Conservation (phyloP, 2,329 filamentous ascomycete genomes). For the Alternaria hordeiaustralica region DNA sequence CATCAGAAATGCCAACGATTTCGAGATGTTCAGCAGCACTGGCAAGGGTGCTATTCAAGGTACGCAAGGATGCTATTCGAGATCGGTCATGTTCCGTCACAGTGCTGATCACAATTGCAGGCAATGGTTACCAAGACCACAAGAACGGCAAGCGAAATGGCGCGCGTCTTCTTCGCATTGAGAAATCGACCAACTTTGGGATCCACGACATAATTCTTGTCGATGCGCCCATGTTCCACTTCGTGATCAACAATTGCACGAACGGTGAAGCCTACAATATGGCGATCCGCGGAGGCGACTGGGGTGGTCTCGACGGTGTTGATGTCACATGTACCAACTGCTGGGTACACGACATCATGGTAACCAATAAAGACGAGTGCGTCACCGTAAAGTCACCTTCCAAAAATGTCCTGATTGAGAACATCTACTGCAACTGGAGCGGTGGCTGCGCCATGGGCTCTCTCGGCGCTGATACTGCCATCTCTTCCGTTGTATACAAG, state of each 20-base stretch:
- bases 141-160: conserved; percentile 49
- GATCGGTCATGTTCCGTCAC: not conserved
- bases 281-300: conserved; percentile 60
- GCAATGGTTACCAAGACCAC: conserved; percentile 60
- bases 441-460: conserved; percentile 66
- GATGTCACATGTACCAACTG: conserved; percentile 63
- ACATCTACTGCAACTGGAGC: conserved; percentile 68
- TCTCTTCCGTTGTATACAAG: conserved; percentile 61
- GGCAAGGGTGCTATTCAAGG: conserved; percentile 61
- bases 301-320: conserved; percentile 63
- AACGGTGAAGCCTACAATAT: conserved; percentile 64
- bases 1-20: conserved; percentile 58
- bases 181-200: conserved; percentile 55
- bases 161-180: conserved; percentile 55
- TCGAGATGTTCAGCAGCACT: conserved; percentile 62
- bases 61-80: conserved; percentile 4
- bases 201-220: conserved; percentile 59
- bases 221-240: conserved; percentile 59
- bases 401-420: conserved; percentile 64
- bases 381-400: conserved; percentile 61
- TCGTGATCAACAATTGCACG: conserved; percentile 58
- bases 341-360: conserved; percentile 65
- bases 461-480: conserved; percentile 56
- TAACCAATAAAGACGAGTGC: conserved; percentile 69
- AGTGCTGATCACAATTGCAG: conserved; percentile 5